Conservation (phyloP, 148 eudicot genomes). For the Rhododendron ovatum region DNA sequence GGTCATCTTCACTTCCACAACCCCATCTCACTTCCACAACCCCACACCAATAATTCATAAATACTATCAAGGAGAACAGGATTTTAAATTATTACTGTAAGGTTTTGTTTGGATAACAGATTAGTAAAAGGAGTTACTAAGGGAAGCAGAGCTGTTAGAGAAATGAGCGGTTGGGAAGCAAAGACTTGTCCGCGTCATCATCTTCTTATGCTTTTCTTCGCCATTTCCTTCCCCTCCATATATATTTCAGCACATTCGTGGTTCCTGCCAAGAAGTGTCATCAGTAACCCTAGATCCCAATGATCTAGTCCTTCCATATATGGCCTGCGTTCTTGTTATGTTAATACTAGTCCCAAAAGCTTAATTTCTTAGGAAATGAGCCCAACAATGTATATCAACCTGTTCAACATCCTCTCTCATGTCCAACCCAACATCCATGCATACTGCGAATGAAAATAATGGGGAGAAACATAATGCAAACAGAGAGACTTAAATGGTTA, state of each 20-base stretch:
- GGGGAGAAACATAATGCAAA: not conserved
- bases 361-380: not conserved
- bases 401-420: not conserved
- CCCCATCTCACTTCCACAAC: not conserved
- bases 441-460: too few species aligned
- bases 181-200: not conserved
- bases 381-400: not conserved
- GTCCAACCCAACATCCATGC: not conserved
- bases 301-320: not conserved
- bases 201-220: not conserved
- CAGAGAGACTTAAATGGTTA: not conserved
- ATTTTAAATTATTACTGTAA: not conserved
- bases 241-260: too few species aligned
- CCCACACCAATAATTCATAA: not conserved
- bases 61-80: not conserved
- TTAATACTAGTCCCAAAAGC: too few species aligned
- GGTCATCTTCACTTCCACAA: not conserved
- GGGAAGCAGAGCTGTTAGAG: not conserved
- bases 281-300: too few species aligned
- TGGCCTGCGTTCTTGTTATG: not conserved
- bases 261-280: too few species aligned
- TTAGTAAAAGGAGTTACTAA: not conserved
- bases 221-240: too few species aligned
- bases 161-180: not conserved
- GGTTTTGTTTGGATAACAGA: not conserved